Evolutionary conservation across 2,329 filamentous ascomycete genomes (phyloP), one percentile per base, ranked within the genome.

Genomic region (Aspergillus caelatus): DNA sequence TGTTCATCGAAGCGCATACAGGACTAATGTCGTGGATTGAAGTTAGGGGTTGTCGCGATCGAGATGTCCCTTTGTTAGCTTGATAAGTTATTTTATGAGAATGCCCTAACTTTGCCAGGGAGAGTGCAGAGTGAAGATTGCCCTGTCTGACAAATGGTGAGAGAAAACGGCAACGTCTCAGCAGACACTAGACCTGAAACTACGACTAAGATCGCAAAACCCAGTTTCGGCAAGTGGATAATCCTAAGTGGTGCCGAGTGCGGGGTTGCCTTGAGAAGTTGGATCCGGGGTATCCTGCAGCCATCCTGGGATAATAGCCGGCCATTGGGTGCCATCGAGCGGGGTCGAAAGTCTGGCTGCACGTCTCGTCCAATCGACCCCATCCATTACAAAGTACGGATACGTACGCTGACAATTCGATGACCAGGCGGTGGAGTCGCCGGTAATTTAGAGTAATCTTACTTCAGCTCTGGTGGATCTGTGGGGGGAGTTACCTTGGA

Each of bases 311-410:
- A 2, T 12, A 28, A 26, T 6, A 7, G 21, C 10, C 10, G 14
- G 23, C 23, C n/a, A 55, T 55, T 55, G 52, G 52, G 6, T n/a
- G 52, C n/a, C 21, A 21, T 36, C 52, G 14, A 26, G 52, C 52
- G 52, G 52, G 52, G 52, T 55, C 10, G 52, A 39, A 55, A 55
- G 14, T 55, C 52, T 55, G 12, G n/a, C 52, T 12, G 28, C 19
- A 14, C n/a, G 19, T 36, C 28, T 36, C 30, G 12, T n/a, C 52
- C 52, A 54, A 54, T 54, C 30, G 30, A 21, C 30, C 16, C 52
- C 52, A 54, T 54, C 52, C 52, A 36, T 34, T 14, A 54, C 52
- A 36, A 36, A 54, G 30, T 54, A 54, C 52, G 52, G 30, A 54
- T 54, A 36, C 52, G 30, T 23, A 19, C 1, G 30, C 52, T 36